phyloP scores from a whole-genome alignment of 208 protist species.

The Angomonas ambiguus region DNA sequence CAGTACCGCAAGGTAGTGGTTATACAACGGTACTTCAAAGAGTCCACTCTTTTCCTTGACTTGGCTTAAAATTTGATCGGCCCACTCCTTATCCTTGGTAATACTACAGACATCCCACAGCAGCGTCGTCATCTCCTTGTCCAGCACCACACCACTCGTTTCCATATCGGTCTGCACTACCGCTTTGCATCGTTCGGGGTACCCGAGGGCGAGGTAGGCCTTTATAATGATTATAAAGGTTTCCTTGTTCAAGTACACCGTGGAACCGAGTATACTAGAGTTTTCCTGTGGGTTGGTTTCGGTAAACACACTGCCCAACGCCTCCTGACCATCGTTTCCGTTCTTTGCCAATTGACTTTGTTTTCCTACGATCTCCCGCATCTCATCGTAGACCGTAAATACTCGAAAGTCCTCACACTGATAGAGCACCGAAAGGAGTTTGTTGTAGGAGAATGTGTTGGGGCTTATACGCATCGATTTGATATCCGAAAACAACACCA shows the following conservation, averaged over 20 bases:
- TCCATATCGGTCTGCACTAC: constrained; percentile 44
- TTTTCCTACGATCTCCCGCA: background rate
- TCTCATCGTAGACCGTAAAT: constrained; percentile 56
- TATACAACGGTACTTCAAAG: constrained; percentile 60
- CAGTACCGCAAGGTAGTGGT: constrained; percentile 73
- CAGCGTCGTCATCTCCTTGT: constrained; percentile 38
- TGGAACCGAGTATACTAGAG: constrained; percentile 45
- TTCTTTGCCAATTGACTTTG: background rate
- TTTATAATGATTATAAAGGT: constrained; percentile 70
- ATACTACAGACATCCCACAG: constrained; percentile 51
- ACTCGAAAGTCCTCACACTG: constrained; percentile 62
- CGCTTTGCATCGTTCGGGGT: constrained; percentile 31
- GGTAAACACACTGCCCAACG: constrained; percentile 25
- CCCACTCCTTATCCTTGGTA: constrained; percentile 34
- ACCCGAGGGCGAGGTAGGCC: constrained; percentile 38
- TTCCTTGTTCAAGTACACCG: constrained; percentile 59
- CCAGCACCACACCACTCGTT: constrained; percentile 22
- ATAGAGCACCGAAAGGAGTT: constrained; percentile 52
- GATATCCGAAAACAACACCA: constrained; percentile 82
- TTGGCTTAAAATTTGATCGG: constrained; percentile 51
- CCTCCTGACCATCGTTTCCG: background rate
- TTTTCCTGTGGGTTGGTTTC: constrained; percentile 36
- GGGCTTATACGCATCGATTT: constrained; percentile 52
- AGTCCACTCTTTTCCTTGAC: constrained; percentile 27
- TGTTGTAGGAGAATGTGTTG: constrained; percentile 90